Conservation (phyloP, 306 rosid species). For the Canavalia ensiformis region DNA sequence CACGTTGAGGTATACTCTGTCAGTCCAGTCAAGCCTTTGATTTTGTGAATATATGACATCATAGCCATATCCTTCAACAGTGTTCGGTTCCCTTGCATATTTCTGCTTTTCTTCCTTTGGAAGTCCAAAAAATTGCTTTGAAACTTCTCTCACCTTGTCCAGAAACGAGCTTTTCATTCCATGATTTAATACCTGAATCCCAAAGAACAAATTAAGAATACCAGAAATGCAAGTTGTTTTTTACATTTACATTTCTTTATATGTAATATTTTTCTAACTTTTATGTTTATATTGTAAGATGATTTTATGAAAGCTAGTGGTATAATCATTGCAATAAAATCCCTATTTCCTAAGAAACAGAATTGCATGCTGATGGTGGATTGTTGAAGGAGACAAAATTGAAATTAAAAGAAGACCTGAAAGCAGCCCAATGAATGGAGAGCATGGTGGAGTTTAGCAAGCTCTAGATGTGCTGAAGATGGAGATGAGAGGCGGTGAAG, state of each 20-base stretch:
- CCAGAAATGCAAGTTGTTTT: background rate
- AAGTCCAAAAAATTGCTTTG: conserved; percentile 57
- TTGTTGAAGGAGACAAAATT: no score
- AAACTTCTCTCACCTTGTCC: conserved; percentile 49
- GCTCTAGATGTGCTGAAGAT: conserved; percentile 31
- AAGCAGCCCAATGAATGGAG: conserved; percentile 60
- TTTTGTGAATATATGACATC: conserved; percentile 52
- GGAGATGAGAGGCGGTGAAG: conserved; percentile 46
- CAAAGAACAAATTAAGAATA: background rate
- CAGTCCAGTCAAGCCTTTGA: conserved; percentile 81
- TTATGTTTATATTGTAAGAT: background rate
- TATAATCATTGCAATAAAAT: background rate
- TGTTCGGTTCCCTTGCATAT: conserved; percentile 48
- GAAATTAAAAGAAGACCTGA: conserved; percentile 46
- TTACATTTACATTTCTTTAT: background rate
- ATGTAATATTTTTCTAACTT: background rate
- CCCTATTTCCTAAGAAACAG: background rate
- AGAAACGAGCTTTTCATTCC: conserved; percentile 51
- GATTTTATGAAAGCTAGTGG: background rate
- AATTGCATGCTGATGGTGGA: background rate
- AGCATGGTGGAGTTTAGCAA: conserved; percentile 49
- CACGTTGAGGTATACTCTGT: conserved; percentile 62
- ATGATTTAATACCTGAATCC: conserved; percentile 59
- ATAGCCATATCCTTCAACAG: conserved; percentile 69
- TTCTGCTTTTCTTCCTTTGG: conserved; percentile 62